Base-by-base conservation (phyloP, 768 basidiomycete genomes). In the Tulasnella sp. region DNA sequence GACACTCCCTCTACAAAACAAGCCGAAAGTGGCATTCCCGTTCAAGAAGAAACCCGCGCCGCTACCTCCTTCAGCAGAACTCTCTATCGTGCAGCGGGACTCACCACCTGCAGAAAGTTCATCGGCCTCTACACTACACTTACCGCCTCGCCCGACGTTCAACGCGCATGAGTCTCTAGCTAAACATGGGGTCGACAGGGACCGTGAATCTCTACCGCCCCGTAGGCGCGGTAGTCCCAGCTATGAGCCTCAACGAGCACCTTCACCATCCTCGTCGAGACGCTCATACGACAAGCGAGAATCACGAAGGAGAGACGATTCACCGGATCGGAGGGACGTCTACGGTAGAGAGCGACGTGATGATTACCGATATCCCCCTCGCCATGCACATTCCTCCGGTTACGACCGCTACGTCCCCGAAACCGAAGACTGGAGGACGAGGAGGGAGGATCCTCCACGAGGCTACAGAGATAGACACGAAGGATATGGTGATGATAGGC, bases 11-110 rank as follows among this genome's bases (percentile, higher is more conserved):
- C 5, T 38, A 7, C 7, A 7, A 15, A 71, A 68, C 52, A 65
- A 67, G 50, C 49, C 73, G 19, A 81, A 79, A 66, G 77, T 86
- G 22, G 80, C 83, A 8, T 88, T 86, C 70, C 87, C 87, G 0
- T 88, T 89, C 74, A 89, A 88, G 71, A 68, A 77, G 73, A 70
- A 71, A 54, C 49, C 52, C 11, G 51, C 24, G 4, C 38, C 41
- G 25, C 49, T 43, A 15, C 41, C 53, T 31, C 12, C 51, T 9
- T 49, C 60, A 24, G 34, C 51, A 43, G 21, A 49, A 29, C 42
- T 51, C 53, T 43, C 27, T 38, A 43, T 15, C 34, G 15, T 15
- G 5, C 34, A 38, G 34, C 34, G 34, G 5, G 7, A 38, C 34
- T 38, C 34, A 5, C 34, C 34, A 38, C 34, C 34, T 38, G 34